These are phyloP conservation scores for Gonium pectorale DNA, from an alignment of 139 green algal genomes.

Conservation along the genomic window DNA sequence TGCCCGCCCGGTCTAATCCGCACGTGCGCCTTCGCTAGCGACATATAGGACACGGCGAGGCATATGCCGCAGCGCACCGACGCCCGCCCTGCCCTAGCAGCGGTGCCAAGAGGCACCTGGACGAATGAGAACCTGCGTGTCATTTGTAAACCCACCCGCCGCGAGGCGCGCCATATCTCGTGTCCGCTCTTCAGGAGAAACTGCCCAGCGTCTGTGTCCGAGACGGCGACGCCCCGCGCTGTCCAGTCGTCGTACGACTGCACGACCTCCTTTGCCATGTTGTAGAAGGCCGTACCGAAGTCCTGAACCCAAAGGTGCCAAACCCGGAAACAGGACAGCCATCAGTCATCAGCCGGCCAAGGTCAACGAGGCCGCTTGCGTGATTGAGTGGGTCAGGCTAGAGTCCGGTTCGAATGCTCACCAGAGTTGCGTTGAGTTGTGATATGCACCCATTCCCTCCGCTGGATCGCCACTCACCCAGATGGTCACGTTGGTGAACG, in stretches of 20 bases:
- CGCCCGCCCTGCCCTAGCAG: too few relatives aligned
- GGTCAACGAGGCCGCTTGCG: background rate
- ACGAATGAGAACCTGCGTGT: too few relatives aligned
- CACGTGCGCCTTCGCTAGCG: too few relatives aligned
- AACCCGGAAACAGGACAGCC: background rate
- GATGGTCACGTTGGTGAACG: conserved; percentile 3
- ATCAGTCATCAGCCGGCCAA: background rate
- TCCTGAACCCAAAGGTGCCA: background rate
- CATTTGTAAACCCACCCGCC: background rate
- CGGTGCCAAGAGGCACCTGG: too few relatives aligned
- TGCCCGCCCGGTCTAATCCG: too few relatives aligned
- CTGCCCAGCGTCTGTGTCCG: background rate
- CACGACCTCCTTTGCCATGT: background rate
- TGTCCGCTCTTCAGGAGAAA: conserved; percentile 16
- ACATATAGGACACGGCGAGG: too few relatives aligned
- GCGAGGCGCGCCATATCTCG: background rate
- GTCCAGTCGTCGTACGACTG: background rate
- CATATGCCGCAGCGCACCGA: too few relatives aligned
- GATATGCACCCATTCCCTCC: background rate
- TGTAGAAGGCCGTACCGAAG: conserved; percentile 3
- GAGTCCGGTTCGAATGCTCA: background rate
- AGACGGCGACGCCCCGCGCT: background rate
- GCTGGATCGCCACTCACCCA: background rate
- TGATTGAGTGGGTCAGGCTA: background rate
- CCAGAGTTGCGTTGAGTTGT: background rate